Evolutionary conservation across 1,284 basidiomycete species (phyloP).

Genomic region (Apiotrichum akiyoshidainum): DNA sequence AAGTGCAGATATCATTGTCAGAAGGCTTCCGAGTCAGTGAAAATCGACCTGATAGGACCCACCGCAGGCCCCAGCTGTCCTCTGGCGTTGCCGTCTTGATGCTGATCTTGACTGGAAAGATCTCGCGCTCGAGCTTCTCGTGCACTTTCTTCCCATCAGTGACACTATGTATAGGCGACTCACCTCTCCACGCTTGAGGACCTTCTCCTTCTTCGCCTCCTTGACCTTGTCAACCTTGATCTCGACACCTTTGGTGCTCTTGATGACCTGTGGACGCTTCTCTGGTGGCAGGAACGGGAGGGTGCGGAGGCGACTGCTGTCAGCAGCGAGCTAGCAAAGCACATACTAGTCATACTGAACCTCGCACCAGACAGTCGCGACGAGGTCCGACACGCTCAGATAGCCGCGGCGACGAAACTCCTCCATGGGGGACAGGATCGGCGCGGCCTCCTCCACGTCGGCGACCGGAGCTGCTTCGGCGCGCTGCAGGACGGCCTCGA

Average conservation of each 20-base stretch:
- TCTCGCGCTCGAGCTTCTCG: conserved; percentile 70
- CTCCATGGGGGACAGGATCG: conserved; percentile 27
- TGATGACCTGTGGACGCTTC: conserved; percentile 62
- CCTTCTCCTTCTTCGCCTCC: conserved; percentile 61
- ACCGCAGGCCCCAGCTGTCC: conserved; percentile 71
- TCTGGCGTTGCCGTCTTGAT: conserved; percentile 58
- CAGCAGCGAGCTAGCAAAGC: neutral
- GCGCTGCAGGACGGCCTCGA: conserved; percentile 26
- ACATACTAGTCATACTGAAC: conserved; percentile 50
- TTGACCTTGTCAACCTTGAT: conserved; percentile 62
- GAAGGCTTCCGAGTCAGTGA: conserved; percentile 51
- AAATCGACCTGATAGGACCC: conserved; percentile 23
- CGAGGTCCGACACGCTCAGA: conserved; percentile 55
- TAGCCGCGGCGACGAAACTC: conserved; percentile 41
- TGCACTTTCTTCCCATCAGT: conserved; percentile 59
- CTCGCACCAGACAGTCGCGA: conserved; percentile 56
- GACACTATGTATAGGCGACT: conserved; percentile 18
- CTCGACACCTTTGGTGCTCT: conserved; percentile 61
- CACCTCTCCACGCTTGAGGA: conserved; percentile 63
- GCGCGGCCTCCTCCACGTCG: conserved; percentile 29
- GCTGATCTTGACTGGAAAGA: conserved; percentile 60
- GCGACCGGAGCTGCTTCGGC: conserved; percentile 13
- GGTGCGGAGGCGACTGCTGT: conserved; percentile 41
- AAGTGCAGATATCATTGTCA: conserved; percentile 63
- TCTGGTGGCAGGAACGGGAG: conserved; percentile 58